Base-by-base conservation (phyloP, 345 rosid species). In the Citrus cavaleriei region DNA sequence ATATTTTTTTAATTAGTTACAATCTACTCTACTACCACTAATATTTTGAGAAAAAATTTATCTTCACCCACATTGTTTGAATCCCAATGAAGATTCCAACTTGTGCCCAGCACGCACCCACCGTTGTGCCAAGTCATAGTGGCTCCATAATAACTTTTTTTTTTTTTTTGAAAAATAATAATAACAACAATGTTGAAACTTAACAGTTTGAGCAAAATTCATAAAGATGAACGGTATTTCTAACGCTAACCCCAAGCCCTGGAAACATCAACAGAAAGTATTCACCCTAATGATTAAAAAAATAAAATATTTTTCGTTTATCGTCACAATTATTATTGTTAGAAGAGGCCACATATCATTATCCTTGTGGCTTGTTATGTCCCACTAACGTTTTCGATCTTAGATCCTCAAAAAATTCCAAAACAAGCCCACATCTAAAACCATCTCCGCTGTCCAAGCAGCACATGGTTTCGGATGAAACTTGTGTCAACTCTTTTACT, bases 381-480 rank as follows among this genome's bases (percentile, higher is more conserved):
- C 62, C 69, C 70, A 32, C 27, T 28, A 35, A 19, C 6, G 25
- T 35, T 58, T 34, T 72, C 12, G 32, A 69, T 22, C 58, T 21
- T 6, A n/a, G 27, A 46, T 62, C 73, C 57, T 63, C 65, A 28
- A 68, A 12, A 82, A 82, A 72, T 16, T 78, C 82, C 80, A 85
- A 75, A 75, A 78, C 34, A 70, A 83, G 75, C 82, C 88, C 80
- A 78, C 82, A 32, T 67, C 85, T 21, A 58, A 70, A 74, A 38
- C 85, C 78, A 75, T 76, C 82, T 58, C 69, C 42, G 22, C 62
- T 71, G 66, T 76, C 82, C 84, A 54, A 72, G 54, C 69, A 37
- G 82, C 84, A 84, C 86, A 78, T 78, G 82, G 76, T 78, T 74
- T 78, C 70, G 70, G 68, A 68, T 61, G 74, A 49, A 66, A 67